Percentiles rank a stretch among this genome's conserved stretches.
These are phyloP conservation scores for Citrullus amarus DNA, from an alignment of 306 rosid genomes.

Conservation along the genomic window DNA sequence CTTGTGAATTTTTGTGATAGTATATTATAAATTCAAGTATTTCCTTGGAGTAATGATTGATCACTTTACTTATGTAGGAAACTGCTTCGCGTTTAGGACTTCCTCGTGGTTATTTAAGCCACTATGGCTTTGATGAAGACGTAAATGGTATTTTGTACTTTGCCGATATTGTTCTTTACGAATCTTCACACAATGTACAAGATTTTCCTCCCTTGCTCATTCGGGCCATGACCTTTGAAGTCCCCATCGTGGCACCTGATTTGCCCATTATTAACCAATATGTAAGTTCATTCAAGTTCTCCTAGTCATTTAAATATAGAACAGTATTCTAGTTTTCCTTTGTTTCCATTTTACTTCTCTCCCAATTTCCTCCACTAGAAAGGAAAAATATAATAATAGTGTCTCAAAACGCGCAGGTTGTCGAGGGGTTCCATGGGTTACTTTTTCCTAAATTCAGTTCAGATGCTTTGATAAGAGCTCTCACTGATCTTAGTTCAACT, in stretches of 20 bases:
- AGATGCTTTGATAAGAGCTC: constrained; percentile 53
- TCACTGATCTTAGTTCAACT: constrained; percentile 44
- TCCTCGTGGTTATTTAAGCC: constrained; percentile 54
- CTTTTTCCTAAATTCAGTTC: constrained; percentile 55
- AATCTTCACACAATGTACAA: constrained; percentile 73
- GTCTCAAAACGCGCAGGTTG: constrained; percentile 36
- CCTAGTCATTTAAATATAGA: background rate
- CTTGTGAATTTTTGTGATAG: background rate
- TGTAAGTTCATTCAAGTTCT: constrained; percentile 43
- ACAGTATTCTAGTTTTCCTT: background rate
- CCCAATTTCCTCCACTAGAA: background rate
- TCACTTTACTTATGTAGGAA: constrained; percentile 42
- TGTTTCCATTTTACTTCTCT: constrained; percentile 4
- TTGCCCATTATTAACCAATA: constrained; percentile 53
- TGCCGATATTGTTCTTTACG: constrained; percentile 83
- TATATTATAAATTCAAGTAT: background rate
- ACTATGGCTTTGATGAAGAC: constrained; percentile 57
- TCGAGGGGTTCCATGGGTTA: constrained; percentile 53
- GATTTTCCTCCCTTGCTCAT: constrained; percentile 79
- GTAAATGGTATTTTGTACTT: constrained; percentile 49
- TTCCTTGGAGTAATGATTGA: background rate
- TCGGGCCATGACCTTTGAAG: constrained; percentile 77
- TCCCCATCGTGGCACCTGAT: constrained; percentile 75
- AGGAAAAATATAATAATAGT: background rate
- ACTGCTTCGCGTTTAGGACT: constrained; percentile 78